phyloP scores from a whole-genome alignment of 768 basidiomycete species.

The Lenzites betulinus region DNA sequence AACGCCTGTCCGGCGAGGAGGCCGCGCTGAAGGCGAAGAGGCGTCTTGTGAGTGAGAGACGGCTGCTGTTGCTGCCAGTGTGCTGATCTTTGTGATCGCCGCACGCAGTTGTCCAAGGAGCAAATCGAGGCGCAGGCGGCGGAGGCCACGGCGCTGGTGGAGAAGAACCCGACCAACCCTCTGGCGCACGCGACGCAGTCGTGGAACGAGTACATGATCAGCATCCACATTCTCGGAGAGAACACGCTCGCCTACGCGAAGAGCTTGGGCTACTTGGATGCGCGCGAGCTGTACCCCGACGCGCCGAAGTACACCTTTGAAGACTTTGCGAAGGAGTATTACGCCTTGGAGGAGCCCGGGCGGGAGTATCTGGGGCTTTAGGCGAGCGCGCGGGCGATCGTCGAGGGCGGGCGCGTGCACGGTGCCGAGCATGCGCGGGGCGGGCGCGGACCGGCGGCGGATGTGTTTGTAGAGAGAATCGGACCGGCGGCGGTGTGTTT shows the following conservation, averaged over 20 bases:
- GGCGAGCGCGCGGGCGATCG: too few species aligned
- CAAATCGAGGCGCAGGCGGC: not conserved
- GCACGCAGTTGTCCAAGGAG: conserved; percentile 7
- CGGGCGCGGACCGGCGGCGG: too few species aligned
- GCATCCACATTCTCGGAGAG: conserved; percentile 33
- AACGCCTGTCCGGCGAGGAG: conserved; percentile 29
- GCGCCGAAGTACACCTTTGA: conserved; percentile 19
- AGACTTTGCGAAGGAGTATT: conserved; percentile 31
- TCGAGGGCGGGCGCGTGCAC: too few species aligned
- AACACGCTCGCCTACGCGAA: conserved; percentile 32
- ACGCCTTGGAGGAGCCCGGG: conserved; percentile 13
- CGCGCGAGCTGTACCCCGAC: conserved; percentile 35
- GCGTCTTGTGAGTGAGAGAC: conserved; percentile 10
- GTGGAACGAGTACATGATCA: not conserved
- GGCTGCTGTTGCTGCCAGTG: too few species aligned
- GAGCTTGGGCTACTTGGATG: conserved; percentile 33
- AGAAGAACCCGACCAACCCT: not conserved
- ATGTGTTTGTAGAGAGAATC: too few species aligned
- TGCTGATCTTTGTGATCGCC: too few species aligned
- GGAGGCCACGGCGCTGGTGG: too few species aligned
- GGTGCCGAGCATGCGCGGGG: too few species aligned
- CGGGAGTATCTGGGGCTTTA: not conserved
- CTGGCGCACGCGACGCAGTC: not conserved
- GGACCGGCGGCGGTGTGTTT: too few species aligned
- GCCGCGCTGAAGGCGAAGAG: conserved; percentile 12